Conservation (phyloP, 495 filamentous ascomycete genomes). For the Neurospora tetrasperma region DNA sequence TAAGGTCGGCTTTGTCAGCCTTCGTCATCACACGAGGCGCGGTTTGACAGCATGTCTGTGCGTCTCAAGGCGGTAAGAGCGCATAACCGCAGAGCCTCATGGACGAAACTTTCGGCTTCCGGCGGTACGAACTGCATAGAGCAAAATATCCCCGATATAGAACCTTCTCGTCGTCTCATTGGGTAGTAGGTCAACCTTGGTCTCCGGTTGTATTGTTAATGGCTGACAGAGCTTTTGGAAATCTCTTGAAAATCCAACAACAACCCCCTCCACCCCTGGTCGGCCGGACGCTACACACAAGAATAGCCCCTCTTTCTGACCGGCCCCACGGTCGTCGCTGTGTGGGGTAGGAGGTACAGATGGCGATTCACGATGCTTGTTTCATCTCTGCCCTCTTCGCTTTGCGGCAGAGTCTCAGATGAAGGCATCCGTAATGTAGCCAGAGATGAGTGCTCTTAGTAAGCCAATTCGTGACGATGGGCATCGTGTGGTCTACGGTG, state of each 20-base stretch:
- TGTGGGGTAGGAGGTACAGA: background rate
- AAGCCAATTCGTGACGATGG: background rate
- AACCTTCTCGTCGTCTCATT: background rate
- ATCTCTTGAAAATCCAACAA: background rate
- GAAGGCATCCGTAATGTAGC: background rate
- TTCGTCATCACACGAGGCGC: background rate
- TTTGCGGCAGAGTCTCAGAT: background rate
- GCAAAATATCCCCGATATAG: background rate
- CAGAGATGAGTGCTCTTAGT: background rate
- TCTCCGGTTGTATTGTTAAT: background rate
- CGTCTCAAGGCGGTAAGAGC: background rate
- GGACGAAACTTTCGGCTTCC: background rate
- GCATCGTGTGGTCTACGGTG: background rate
- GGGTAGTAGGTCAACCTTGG: background rate
- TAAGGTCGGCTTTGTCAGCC: background rate
- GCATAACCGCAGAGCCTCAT: background rate
- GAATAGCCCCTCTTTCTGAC: background rate
- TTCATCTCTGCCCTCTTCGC: background rate
- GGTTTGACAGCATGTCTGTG: background rate
- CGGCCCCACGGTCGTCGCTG: background rate
- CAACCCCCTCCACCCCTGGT: background rate
- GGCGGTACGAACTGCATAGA: background rate
- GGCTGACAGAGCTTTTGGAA: background rate
- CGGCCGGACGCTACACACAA: background rate
- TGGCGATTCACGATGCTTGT: background rate